Percentiles rank a stretch among this genome's conserved stretches.
phyloP scores from a whole-genome alignment of 2,329 filamentous ascomycete species.

The Ophiosphaerella herpotricha region DNA sequence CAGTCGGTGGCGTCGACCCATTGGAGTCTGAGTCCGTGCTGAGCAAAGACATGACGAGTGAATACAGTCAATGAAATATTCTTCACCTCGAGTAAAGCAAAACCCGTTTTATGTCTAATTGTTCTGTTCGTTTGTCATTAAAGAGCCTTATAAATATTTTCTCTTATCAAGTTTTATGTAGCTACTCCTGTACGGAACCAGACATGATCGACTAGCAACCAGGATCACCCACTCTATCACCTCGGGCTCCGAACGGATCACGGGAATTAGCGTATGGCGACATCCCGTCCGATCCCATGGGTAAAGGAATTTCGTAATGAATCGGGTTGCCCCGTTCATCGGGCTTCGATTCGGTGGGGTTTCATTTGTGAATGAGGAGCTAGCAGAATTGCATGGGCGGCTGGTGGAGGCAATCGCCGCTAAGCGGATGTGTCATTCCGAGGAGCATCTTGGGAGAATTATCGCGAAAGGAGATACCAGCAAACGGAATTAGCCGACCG shows the following conservation, averaged over 20 bases:
- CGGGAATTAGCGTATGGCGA: background rate
- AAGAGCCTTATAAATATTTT: background rate
- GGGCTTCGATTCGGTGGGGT: background rate
- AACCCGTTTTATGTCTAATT: background rate
- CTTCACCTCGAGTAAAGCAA: background rate
- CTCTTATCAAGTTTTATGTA: background rate
- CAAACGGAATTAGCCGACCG: too few species aligned
- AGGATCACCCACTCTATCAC: background rate
- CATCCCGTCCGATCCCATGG: too few species aligned
- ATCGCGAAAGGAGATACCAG: too few species aligned
- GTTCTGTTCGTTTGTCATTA: background rate
- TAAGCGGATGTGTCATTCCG: background rate
- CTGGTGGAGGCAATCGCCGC: background rate
- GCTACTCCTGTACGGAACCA: background rate
- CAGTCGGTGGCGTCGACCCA: background rate
- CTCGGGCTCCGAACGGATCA: background rate
- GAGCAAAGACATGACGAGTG: constrained; percentile 3
- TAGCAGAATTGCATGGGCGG: background rate
- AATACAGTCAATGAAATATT: background rate
- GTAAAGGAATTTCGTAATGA: background rate
- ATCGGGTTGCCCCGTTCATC: background rate
- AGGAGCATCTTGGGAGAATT: too few species aligned
- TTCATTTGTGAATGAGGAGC: background rate
- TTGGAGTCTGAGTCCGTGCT: constrained; percentile 2
- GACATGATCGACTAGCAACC: background rate